Conservation (phyloP, 1,139 yeast genomes). For the Taphrina communis region DNA sequence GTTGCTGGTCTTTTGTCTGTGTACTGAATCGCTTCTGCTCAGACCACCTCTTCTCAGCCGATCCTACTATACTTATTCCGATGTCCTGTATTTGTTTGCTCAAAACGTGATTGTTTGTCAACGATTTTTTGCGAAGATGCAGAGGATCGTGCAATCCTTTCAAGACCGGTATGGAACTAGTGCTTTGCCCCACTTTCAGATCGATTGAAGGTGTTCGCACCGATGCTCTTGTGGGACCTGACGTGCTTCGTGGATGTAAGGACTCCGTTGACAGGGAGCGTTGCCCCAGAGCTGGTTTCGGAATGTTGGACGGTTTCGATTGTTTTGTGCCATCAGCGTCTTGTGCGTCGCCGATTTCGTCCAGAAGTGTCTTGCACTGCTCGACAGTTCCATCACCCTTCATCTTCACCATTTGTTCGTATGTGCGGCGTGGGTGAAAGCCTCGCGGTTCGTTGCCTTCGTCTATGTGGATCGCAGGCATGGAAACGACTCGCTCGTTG, state of each 20-base stretch:
- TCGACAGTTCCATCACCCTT: conserved; percentile 4
- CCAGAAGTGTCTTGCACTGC: neutral
- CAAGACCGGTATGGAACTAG: conserved; percentile 20
- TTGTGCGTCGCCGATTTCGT: neutral
- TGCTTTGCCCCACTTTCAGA: conserved; percentile 1
- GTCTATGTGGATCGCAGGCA: conserved; percentile 20
- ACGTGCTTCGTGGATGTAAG: neutral
- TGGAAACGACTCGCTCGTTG: conserved; percentile 24
- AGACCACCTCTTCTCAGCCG: conserved; percentile 38
- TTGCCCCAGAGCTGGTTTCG: conserved; percentile 12
- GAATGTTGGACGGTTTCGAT: neutral
- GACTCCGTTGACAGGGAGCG: conserved; percentile 24
- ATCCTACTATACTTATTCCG: conserved; percentile 33
- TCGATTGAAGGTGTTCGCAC: conserved; percentile 25
- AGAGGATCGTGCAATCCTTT: conserved; percentile 8
- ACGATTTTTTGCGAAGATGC: conserved; percentile 31
- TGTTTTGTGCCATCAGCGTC: neutral
- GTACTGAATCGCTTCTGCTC: conserved; percentile 46
- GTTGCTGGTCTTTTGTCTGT: conserved; percentile 49
- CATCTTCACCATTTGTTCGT: conserved; percentile 19
- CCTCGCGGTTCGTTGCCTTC: conserved; percentile 32
- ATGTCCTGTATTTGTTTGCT: conserved; percentile 40
- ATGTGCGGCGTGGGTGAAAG: conserved; percentile 36
- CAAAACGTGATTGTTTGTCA: conserved; percentile 28
- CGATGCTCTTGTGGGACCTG: neutral